Evolutionary conservation across 1,139 yeast genomes (phyloP).

Genomic region (Yamadazyma blattariae): DNA sequence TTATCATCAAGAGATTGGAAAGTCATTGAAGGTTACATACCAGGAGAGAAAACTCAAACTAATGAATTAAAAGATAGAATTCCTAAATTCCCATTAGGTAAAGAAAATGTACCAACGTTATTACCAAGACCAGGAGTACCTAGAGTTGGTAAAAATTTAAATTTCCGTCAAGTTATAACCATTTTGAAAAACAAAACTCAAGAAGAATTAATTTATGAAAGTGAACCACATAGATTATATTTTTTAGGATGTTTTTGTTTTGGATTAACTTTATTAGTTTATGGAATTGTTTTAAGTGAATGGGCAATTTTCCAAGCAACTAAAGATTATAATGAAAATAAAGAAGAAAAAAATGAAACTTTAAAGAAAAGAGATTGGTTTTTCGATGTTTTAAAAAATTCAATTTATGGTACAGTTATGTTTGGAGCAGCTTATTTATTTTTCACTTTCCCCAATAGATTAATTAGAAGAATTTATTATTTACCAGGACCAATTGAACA

Average conservation of each 20-base stretch:
- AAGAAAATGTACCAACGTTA: conserved; percentile 65
- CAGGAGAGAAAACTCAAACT: conserved; percentile 55
- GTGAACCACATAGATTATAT: conserved; percentile 79
- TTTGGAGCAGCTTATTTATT: conserved; percentile 45
- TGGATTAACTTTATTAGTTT: conserved; percentile 65
- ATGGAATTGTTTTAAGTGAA: conserved; percentile 61
- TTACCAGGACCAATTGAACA: conserved; percentile 59
- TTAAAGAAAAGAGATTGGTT: conserved; percentile 39
- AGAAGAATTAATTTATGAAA: conserved; percentile 78
- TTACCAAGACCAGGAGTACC: conserved; percentile 77
- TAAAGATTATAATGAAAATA: conserved; percentile 59
- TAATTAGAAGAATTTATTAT: conserved; percentile 74
- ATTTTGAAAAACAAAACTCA: conserved; percentile 53
- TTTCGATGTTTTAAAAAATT: conserved; percentile 26
- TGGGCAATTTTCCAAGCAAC: conserved; percentile 57
- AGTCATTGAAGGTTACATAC: conserved; percentile 49
- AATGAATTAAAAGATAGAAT: conserved; percentile 49
- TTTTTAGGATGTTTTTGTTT: conserved; percentile 68
- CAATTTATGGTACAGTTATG: conserved; percentile 35
- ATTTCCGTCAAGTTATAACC: conserved; percentile 63
- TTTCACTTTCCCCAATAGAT: conserved; percentile 57
- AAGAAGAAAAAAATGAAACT: conserved; percentile 35
- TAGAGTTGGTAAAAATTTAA: conserved; percentile 53
- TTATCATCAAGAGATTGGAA: conserved; percentile 45
- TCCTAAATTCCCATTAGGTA: conserved; percentile 65